These are phyloP conservation scores for Colletotrichum sp. DNA, from an alignment of 2,329 filamentous ascomycete genomes.

Conservation along the genomic window DNA sequence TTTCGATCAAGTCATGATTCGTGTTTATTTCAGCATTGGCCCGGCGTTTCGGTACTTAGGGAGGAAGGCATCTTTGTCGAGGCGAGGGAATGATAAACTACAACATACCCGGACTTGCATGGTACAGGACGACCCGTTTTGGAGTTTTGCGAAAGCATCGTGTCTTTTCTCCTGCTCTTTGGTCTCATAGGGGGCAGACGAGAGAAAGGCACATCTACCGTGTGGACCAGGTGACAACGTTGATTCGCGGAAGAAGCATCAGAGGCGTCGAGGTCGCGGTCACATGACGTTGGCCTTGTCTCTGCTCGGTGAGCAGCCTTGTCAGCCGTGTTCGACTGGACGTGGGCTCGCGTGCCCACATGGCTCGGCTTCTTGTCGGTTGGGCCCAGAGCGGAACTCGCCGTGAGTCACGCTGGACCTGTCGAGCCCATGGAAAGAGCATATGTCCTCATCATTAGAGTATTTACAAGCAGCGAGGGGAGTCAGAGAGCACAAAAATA, in stretches of 20 bases:
- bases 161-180: constrained; percentile 10
- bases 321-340: not conserved
- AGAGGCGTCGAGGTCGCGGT: not conserved
- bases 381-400: not conserved
- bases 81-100: constrained; percentile 24
- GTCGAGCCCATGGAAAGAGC: not conserved
- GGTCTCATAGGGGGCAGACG: not conserved
- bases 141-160: constrained; percentile 22
- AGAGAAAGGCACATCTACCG: not conserved
- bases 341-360: not conserved
- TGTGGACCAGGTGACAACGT: not conserved
- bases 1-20: constrained; percentile 12
- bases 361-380: not conserved
- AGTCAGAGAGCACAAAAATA: not conserved
- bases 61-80: constrained; percentile 16
- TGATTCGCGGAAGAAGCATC: not conserved
- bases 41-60: constrained; percentile 21
- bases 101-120: constrained; percentile 25
- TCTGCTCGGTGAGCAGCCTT: not conserved
- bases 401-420: not conserved
- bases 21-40: constrained; percentile 22
- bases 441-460: not conserved
- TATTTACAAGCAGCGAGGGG: not conserved
- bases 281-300: constrained; percentile 14
- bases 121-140: constrained; percentile 21